Evolutionary conservation across 208 protist species (phyloP).

Genomic region (Acanthamoeba culbertsoni): DNA sequence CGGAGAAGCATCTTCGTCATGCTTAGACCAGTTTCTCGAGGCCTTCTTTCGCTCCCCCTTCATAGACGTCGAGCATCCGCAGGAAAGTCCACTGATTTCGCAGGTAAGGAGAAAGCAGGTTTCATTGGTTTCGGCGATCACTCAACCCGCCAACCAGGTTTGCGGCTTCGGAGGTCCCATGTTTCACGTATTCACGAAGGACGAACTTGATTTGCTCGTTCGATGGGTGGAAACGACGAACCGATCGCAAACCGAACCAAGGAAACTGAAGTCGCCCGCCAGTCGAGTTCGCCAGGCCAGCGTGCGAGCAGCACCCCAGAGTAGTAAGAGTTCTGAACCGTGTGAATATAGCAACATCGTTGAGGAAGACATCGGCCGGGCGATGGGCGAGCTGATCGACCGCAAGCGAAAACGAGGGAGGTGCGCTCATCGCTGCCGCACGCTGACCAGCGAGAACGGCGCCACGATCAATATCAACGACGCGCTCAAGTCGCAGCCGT

Average conservation of each 20-base stretch:
- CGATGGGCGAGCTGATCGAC: not conserved
- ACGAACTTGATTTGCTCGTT: not conserved
- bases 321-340: not conserved
- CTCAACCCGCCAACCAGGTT: not conserved
- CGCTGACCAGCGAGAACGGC: not conserved
- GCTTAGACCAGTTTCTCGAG: not conserved
- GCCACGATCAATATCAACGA: not conserved
- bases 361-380: not conserved
- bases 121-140: not conserved
- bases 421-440: not conserved
- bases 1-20: not conserved
- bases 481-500: not conserved
- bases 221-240: not conserved
- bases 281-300: not conserved
- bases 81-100: not conserved
- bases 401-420: not conserved
- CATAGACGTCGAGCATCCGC: not conserved
- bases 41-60: not conserved
- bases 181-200: conserved; percentile 48
- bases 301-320: not conserved
- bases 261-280: not conserved
- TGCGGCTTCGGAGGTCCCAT: conserved; percentile 48
- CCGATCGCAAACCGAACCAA: not conserved
- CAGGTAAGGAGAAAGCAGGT: not conserved
- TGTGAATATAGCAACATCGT: not conserved